These are phyloP conservation scores for Fusarium paranaense DNA, from an alignment of 2,329 filamentous ascomycete genomes.

Conservation along the genomic window DNA sequence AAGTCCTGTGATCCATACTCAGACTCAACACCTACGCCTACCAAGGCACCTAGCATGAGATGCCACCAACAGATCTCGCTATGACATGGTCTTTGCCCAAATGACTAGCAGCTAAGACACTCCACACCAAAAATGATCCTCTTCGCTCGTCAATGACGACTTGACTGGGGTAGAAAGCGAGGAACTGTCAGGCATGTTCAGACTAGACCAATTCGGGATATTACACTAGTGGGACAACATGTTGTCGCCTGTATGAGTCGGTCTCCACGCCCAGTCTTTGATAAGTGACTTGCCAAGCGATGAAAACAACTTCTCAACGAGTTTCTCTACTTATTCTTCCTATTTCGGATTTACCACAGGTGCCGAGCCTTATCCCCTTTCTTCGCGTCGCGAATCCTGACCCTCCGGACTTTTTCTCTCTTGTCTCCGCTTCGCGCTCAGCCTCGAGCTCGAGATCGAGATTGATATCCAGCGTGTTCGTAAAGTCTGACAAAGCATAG, in stretches of 20 bases:
- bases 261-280: neutral
- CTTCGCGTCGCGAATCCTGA: neutral
- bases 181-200: neutral
- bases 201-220: neutral
- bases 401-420: neutral
- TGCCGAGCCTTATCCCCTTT: neutral
- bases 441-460: neutral
- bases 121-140: neutral
- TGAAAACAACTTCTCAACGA: neutral
- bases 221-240: neutral
- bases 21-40: neutral
- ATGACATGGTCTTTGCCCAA: neutral
- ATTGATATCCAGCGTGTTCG: neutral
- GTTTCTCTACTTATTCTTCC: neutral
- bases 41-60: neutral
- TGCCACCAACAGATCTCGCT: neutral
- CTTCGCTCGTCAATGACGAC: neutral
- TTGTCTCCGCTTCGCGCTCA: neutral
- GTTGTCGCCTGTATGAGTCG: neutral
- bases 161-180: neutral
- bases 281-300: neutral
- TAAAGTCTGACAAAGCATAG: neutral
- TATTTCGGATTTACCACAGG: neutral
- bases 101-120: neutral
- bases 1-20: neutral